Percentiles rank a stretch among this genome's conserved stretches.
Evolutionary conservation across 352 stramenopile genomes (phyloP).

Genomic region (Globisporangium nunn): DNA sequence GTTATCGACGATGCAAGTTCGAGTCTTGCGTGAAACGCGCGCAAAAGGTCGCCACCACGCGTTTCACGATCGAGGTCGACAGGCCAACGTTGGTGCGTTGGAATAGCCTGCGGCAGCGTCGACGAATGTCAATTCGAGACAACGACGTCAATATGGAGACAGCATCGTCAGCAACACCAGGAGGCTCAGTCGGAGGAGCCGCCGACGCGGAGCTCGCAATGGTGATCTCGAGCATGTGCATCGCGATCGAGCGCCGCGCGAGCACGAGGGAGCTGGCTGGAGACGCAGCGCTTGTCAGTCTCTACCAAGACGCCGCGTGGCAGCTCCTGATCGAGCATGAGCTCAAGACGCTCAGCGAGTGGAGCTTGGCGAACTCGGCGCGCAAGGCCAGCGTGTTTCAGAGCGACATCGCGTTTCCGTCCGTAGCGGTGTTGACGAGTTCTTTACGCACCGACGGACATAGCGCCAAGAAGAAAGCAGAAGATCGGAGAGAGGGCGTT

Average conservation of each 20-base stretch:
- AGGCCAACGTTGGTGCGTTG: too few relatives aligned
- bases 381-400: background rate
- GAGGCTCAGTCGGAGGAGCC: background rate
- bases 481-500: too few relatives aligned
- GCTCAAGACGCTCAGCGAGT: slow-evolving; percentile 1
- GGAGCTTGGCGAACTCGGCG: slow-evolving; percentile 9
- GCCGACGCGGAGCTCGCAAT: slow-evolving; percentile 1
- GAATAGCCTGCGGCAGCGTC: too few relatives aligned
- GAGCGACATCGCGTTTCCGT: slow-evolving; percentile 1
- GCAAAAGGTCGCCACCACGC: too few relatives aligned
- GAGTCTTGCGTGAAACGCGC: too few relatives aligned
- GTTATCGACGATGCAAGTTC: too few relatives aligned
- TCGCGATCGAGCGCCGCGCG: background rate
- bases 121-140: too few relatives aligned
- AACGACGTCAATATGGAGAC: background rate
- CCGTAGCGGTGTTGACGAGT: background rate
- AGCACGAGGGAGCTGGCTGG: background rate
- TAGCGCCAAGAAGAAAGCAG: too few relatives aligned
- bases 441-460: background rate
- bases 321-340: slow-evolving; percentile 7
- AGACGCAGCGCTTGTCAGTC: background rate
- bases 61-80: too few relatives aligned
- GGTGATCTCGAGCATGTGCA: slow-evolving; percentile 9
- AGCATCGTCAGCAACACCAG: too few relatives aligned
- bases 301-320: slow-evolving; percentile 4